Evolutionary conservation across 2,329 filamentous ascomycete genomes (phyloP).

Genomic region (Colletotrichum acutatum): DNA sequence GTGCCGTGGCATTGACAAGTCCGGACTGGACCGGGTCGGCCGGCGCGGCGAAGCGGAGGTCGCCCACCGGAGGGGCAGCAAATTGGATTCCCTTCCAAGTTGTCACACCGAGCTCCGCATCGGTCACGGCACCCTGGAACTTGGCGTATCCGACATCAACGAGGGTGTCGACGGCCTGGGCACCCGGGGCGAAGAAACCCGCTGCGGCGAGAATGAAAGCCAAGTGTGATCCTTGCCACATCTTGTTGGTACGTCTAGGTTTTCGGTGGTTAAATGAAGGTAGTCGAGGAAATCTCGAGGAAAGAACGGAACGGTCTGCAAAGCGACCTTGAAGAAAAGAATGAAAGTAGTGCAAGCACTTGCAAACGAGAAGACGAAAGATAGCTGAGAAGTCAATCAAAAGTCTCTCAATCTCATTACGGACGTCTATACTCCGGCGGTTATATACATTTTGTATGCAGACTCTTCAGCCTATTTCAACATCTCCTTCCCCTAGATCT

Average conservation of each 20-base stretch:
- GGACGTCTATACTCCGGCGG: background rate
- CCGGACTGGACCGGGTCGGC: slow-evolving; percentile 59
- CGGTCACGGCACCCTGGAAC: slow-evolving; percentile 63
- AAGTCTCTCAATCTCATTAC: too few species aligned
- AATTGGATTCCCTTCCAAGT: slow-evolving; percentile 82
- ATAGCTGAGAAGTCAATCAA: background rate
- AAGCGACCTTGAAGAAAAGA: slow-evolving; percentile 5
- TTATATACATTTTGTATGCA: background rate
- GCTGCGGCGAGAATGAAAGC: slow-evolving; percentile 6
- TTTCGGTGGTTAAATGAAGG: background rate
- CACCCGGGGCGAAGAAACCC: slow-evolving; percentile 1
- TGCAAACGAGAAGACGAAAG: background rate
- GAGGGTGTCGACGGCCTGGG: slow-evolving; percentile 41
- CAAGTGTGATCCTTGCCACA: slow-evolving; percentile 21
- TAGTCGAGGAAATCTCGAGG: background rate
- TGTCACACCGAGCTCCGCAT: slow-evolving; percentile 64
- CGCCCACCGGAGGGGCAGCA: slow-evolving; percentile 74
- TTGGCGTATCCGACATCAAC: slow-evolving; percentile 75
- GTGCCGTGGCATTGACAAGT: slow-evolving; percentile 61
- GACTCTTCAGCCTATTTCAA: background rate
- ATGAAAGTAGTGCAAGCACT: slow-evolving; percentile 20
- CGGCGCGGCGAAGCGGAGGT: slow-evolving; percentile 75
- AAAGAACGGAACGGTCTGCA: slow-evolving; percentile 7
- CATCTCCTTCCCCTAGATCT: background rate
- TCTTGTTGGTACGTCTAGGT: background rate